Base-by-base conservation (phyloP, 2,329 filamentous ascomycete species). In the Colletotrichum sp. region DNA sequence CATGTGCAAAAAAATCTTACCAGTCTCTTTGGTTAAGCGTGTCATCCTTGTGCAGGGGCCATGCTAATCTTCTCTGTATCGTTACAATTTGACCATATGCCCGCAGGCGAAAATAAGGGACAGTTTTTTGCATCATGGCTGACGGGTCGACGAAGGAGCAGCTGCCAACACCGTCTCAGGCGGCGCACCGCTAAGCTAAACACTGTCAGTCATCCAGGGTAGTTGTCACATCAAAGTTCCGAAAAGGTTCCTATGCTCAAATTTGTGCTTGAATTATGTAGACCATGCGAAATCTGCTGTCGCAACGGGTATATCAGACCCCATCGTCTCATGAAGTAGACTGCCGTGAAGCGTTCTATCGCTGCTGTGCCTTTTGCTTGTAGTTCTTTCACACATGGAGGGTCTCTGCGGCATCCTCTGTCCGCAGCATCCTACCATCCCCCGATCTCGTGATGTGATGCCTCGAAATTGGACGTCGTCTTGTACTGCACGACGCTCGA, bases 1-100 rank as follows among this genome's bases (percentile, higher is more conserved):
- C 28, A 30, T 26, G 12, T 6, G 6, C 7, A 49, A 67, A 52
- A 52, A 66, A 66, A 49, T n/a, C 7, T 49, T 16, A 28, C 2
- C 15, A n/a, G 15, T 49, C 34, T 30, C 63, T 66, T 30, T 49
- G 63, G 6, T 28, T 28, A 9, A 49, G 63, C 24, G 36, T 49
- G 63, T 66, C 26, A 66, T 44, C 63, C 63, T 66, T 66, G 24
- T 66, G 63, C 39, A 69, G 66, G 66, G 44, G 28, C 66, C 66
- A 69, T 67, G 66, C 66, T 69, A 59, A 69, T 69, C 66, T 69
- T 69, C 66, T 59, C 66, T 59, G 66, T 69, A 59, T 36, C 15
- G 66, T 69, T 55, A 39, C 63, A 24, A 28, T 44, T 18, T 66
- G 36, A 66, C 63, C 63, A 66, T n/a, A 49, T 24, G 63, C 63